phyloP scores from a whole-genome alignment of 1,284 basidiomycete species.

The Trametes polyzona region DNA sequence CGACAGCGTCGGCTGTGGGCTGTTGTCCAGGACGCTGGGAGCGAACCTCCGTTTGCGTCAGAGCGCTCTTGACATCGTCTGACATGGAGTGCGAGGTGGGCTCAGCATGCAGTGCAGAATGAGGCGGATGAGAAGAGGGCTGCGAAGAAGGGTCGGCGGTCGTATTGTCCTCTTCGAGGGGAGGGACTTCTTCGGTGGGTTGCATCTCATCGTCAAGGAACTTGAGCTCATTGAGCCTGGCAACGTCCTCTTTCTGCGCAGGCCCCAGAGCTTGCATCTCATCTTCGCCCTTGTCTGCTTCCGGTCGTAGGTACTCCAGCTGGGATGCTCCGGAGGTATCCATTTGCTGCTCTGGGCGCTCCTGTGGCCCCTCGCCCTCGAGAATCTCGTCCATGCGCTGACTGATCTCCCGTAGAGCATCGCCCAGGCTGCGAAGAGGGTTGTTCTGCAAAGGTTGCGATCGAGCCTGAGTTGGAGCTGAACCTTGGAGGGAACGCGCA shows the following conservation, averaged over 20 bases:
- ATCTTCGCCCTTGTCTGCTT: constrained; percentile 59
- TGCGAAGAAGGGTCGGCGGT: constrained; percentile 19
- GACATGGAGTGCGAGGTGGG: constrained; percentile 36
- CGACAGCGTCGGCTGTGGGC: constrained; percentile 3
- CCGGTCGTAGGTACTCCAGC: constrained; percentile 85
- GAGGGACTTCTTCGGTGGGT: constrained; percentile 34
- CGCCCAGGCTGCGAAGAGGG: constrained; percentile 83
- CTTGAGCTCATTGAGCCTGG: constrained; percentile 81
- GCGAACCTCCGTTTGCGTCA: constrained; percentile 44
- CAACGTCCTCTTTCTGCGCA: constrained; percentile 81
- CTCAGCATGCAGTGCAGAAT: constrained; percentile 37
- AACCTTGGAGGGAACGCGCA: constrained; percentile 50
- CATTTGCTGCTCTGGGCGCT: constrained; percentile 33
- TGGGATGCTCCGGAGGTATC: constrained; percentile 51
- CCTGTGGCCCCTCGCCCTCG: constrained; percentile 43
- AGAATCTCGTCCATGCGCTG: constrained; percentile 88
- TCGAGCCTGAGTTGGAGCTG: constrained; percentile 42
- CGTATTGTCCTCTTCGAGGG: constrained; percentile 22
- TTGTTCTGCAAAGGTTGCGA: constrained; percentile 50
- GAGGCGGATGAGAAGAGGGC: constrained; percentile 24
- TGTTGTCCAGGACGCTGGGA: constrained; percentile 17
- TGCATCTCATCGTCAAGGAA: constrained; percentile 67
- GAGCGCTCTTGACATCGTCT: constrained; percentile 51
- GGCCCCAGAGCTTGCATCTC: constrained; percentile 92
- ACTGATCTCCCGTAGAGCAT: constrained; percentile 84